Percentiles rank a stretch among this genome's conserved stretches.
Evolutionary conservation across 2,329 filamentous ascomycete species (phyloP).

Genomic region (Blastomyces silverae): DNA sequence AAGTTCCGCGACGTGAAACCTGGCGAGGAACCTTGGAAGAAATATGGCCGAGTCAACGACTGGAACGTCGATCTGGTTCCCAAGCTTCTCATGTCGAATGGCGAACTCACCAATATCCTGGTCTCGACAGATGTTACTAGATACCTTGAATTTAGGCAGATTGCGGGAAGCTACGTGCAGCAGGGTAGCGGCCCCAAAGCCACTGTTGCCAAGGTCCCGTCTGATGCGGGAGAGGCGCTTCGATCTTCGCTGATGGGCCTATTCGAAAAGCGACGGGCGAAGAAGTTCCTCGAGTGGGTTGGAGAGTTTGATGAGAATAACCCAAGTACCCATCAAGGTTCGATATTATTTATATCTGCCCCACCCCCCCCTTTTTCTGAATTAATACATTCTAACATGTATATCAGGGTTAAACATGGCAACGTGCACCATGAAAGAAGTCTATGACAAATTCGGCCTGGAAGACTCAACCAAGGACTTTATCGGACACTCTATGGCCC

Average conservation of each 20-base stretch:
- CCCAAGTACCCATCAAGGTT: constrained; percentile 82
- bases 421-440: constrained; percentile 87
- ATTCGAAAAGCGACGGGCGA: constrained; percentile 95
- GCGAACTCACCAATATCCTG: constrained; percentile 96
- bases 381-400: constrained; percentile 21
- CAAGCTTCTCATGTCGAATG: constrained; percentile 97
- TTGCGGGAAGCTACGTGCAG: constrained; percentile 94
- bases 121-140: constrained; percentile 88
- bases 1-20: constrained; percentile 77
- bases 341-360: constrained; percentile 26
- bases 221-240: constrained; percentile 82
- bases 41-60: constrained; percentile 92
- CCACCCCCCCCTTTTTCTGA: neutral
- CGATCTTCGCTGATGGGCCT: constrained; percentile 92
- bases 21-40: constrained; percentile 92
- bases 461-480: constrained; percentile 88
- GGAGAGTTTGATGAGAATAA: constrained; percentile 78
- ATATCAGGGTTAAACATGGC: constrained; percentile 67
- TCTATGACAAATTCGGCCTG: constrained; percentile 95
- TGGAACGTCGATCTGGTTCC: constrained; percentile 99
- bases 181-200: constrained; percentile 75
- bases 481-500: constrained; percentile 95
- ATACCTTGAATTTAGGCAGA: constrained; percentile 89
- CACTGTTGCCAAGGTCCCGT: constrained; percentile 93
- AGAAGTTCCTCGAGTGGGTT: constrained; percentile 94